These are phyloP conservation scores for Dioscorea cayenensis DNA, from an alignment of 116 monocot genomes.

Conservation along the genomic window DNA sequence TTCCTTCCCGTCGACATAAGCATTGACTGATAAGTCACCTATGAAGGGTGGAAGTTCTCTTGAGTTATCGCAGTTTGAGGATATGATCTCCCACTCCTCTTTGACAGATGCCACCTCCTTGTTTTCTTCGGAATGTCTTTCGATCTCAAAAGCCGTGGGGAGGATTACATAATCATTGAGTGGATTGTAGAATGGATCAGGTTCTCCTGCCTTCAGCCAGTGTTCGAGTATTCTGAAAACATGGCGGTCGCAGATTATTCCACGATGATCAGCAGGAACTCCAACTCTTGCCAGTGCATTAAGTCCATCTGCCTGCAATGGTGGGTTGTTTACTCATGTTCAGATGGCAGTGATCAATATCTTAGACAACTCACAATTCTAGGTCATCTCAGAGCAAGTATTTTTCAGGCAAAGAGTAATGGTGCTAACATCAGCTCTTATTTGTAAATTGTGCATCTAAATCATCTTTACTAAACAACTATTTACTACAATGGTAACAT, in stretches of 20 bases:
- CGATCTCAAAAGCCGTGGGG: constrained; percentile 66
- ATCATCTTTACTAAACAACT: not conserved
- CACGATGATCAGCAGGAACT: constrained; percentile 78
- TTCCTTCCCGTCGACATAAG: constrained; percentile 14
- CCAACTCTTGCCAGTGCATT: constrained; percentile 78
- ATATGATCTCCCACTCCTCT: constrained; percentile 84
- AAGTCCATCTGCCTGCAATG: constrained; percentile 81
- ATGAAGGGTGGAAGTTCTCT: constrained; percentile 14
- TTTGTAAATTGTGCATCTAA: too few species aligned
- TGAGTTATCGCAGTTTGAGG: constrained; percentile 5
- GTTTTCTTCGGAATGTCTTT: constrained; percentile 17
- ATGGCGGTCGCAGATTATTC: constrained; percentile 58
- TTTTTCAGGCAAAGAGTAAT: too few species aligned
- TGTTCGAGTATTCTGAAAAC: constrained; percentile 85
- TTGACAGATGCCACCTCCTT: constrained; percentile 25
- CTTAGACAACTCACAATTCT: not conserved
- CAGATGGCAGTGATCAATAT: not conserved
- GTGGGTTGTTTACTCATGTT: not conserved
- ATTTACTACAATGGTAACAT: constrained; percentile 1
- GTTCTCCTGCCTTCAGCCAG: constrained; percentile 89
- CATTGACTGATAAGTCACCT: constrained; percentile 14
- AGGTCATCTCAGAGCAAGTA: not conserved
- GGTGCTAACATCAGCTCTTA: too few species aligned
- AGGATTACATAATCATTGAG: constrained; percentile 90
- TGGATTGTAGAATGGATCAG: constrained; percentile 94